Base-by-base conservation (phyloP, 805 yeast genomes). In the Priceomyces fermenticarens region DNA sequence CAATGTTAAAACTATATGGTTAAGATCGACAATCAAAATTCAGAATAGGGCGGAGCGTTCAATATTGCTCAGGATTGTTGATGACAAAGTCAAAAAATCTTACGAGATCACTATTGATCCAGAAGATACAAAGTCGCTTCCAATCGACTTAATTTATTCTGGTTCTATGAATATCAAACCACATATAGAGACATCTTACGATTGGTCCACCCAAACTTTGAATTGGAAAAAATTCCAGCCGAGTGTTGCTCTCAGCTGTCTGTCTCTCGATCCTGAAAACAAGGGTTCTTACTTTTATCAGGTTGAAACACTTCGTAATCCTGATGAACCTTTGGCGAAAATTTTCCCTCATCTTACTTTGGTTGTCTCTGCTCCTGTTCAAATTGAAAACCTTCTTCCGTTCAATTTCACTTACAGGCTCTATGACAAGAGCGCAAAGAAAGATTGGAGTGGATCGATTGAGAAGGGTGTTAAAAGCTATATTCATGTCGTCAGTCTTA, bases 301-400 rank as follows among this genome's bases (percentile, higher is more conserved):
- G 49, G 85, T 84, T 0, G 84, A 78, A 49, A 88, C 91, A 1
- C 61, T 67, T 34, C 84, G 63, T 58, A 80, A 85, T 47, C 58
- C 65, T 12, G 70, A 75, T n/a, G 95, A 87, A 47, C 89, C 88
- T 0, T 64, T 89, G 17, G 75, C 86, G 0, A 70, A 73, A 43
- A 74, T 86, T 1, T 95, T 88, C 54, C 99, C 99, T 0, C 93
- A 87, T 52, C 75, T 91, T 86, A 75, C 71, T 7, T 64, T 93
- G 16, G 74, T 81, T 3, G 64, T 93, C 5, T 80, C 93, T 0
- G 88, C 98, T 0, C 98, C 99, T 0, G 63, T 93, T 35, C 87
- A 86, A 50, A 71, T 93, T 43, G 89, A 86, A 49, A 93, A 93
- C 54, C 66, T 88, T 38, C 60, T 95, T 37, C 98, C 99, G 0